Base-by-base conservation (phyloP, 1,139 yeast genomes). In the Fermentozyma sake region DNA sequence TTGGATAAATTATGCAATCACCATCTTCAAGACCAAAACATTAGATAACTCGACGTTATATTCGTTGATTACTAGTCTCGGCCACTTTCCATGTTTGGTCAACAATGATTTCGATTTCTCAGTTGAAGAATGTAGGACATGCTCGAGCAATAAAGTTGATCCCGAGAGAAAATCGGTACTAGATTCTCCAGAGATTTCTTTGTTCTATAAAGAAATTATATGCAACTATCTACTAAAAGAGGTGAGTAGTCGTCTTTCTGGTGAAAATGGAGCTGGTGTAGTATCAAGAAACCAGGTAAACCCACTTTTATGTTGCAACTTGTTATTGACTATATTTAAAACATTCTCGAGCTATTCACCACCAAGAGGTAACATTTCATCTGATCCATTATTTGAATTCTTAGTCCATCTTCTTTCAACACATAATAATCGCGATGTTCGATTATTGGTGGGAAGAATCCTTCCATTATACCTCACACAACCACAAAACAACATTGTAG, bases 381-480 rank as follows among this genome's bases (percentile, higher is more conserved):
- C 37, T 5, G 60, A 59, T 22, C 32, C 36, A 1, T 30, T 50
- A 3, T 49, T 58, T 21, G 37, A 38, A 10, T 52, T 53, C 24
- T 37, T 58, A 10, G 41, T 59, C 19, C 27, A 40, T 5, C 33
- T 41, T 6, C 34, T 58, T 11, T 30, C 47, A 7, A 38, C 32
- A 10, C 56, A 60, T 28, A 45, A 47, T 7, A 64, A 69, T 33
- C 56, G 87, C 37, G 79, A 74, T 32, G 59, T 76, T 0, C 48
- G 87, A 24, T 37, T 79, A 8, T 42, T 75, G 4, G 58, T 73
- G 2, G 58, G 72, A 0, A 58, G 72, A 33, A 44, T 72, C 0
- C 37, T 74, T 2, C 79, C 80, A 0, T 49, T 72, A 18, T 58
- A 64, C 27, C 41, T 74, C 10, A 45, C 63, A 4, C 44, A 55